Evolutionary conservation across 768 basidiomycete species (phyloP), one percentile per base, ranked within the genome.

Genomic region (Amanita thiersii): DNA sequence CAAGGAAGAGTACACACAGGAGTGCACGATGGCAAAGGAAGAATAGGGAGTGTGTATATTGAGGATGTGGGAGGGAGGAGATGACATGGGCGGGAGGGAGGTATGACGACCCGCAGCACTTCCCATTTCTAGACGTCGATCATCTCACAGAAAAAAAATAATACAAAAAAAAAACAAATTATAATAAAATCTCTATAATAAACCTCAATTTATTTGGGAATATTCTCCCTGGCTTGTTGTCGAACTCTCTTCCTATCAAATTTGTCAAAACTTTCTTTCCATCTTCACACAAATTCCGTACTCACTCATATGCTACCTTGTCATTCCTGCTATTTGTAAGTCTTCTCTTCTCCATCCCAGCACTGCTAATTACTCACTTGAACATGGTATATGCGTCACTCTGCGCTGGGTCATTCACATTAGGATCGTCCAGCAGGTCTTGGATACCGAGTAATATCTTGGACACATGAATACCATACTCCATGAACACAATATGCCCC

Each of bases 321-420:
- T 98, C 94, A 56, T 93, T 97, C 70, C 93, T 96, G 37, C 21
- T 6, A 46, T 56, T 23, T 56, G 40, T 29, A 32, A 43, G 32
- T 26, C 24, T 37, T 15, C 25, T 26, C 40, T 46, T 30, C 4
- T 42, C 25, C 10, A 24, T 19, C 9, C 32, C 20, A 40, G 21
- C n/a, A 17, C 31, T 29, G 33, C 31, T 17, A 17, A 43, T 2
- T 17, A 68, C 90, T 54, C 52, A 94, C 93, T 94, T 96, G 74
- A 92, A 98, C 82, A 96, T 87, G 23, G 90, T 93, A 62, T 98
- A 98, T 8, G 96, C 96, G 52, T 98, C 94, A 42, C 92, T 91
- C 58, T 99, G 96, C 1, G 96, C 96, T 5, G 96, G 96, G 64
- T 99, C 96, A 45, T 85, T 87, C 30, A 93, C 87, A 55, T 99